Conservation (phyloP, 192 early-diverging fungal species). For the Backusella liffmaniae region DNA sequence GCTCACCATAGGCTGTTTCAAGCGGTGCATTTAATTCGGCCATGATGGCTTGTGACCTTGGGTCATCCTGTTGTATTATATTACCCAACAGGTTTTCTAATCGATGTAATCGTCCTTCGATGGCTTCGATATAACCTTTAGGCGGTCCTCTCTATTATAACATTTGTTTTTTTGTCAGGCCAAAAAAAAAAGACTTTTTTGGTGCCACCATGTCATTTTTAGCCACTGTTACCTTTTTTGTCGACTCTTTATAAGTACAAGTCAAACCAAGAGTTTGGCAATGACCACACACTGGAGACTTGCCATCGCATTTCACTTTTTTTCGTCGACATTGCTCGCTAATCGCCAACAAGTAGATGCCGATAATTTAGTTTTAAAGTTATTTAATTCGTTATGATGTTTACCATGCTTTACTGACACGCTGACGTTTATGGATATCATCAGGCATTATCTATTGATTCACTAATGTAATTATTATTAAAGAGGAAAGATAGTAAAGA, state of each 20-base stretch:
- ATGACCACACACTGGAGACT: slow-evolving; percentile 63
- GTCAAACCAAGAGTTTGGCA: slow-evolving; percentile 58
- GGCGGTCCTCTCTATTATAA: slow-evolving; percentile 69
- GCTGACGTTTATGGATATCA: slow-evolving; percentile 22
- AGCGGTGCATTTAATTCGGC: slow-evolving; percentile 38
- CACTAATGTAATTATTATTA: background rate
- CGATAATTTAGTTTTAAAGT: background rate
- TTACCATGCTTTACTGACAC: slow-evolving; percentile 36
- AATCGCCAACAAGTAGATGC: background rate
- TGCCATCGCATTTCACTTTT: slow-evolving; percentile 83
- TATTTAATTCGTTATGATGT: background rate
- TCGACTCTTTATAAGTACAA: slow-evolving; percentile 63
- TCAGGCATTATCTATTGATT: background rate
- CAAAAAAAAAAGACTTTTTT: background rate
- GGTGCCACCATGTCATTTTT: background rate
- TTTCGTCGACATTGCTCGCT: slow-evolving; percentile 78
- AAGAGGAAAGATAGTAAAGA: background rate
- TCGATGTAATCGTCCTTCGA: slow-evolving; percentile 71
- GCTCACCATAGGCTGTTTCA: slow-evolving; percentile 36
- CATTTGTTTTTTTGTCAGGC: background rate
- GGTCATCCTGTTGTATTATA: slow-evolving; percentile 55
- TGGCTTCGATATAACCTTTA: slow-evolving; percentile 84
- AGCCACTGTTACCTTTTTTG: slow-evolving; percentile 26
- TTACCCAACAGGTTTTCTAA: slow-evolving; percentile 67
- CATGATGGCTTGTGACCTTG: slow-evolving; percentile 35